A percentile compares a stretch with the other conserved stretches of the same genome.
Conservation (phyloP, 2,329 filamentous ascomycete genomes). For the Apiospora saccharicola region DNA sequence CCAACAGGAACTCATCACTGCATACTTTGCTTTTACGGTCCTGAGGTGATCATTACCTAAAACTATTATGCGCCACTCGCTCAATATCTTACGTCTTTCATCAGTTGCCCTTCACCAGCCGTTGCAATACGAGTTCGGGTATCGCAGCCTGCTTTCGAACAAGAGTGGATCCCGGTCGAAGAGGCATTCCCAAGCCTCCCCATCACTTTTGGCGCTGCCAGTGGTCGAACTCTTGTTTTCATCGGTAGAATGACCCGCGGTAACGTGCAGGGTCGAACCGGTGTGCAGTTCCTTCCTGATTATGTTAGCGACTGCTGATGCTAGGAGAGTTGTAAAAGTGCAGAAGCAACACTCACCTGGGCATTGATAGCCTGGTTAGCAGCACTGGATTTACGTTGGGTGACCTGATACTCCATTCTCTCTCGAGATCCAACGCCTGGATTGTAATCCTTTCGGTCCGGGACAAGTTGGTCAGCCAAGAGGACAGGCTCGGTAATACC, state of each 20-base stretch:
- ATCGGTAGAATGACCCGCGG: background rate
- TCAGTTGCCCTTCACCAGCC: background rate
- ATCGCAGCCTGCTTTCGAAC: background rate
- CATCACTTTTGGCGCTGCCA: background rate
- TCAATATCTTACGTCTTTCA: background rate
- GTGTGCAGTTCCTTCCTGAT: background rate
- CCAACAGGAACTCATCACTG: background rate
- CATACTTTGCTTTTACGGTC: background rate
- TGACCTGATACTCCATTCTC: background rate
- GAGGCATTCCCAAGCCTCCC: background rate
- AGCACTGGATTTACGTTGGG: background rate
- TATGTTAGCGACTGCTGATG: background rate
- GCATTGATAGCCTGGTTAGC: background rate
- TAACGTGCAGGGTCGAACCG: background rate
- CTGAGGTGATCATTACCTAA: background rate
- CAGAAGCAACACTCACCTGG: background rate
- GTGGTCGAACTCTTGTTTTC: background rate
- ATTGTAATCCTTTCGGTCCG: background rate
- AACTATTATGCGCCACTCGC: background rate
- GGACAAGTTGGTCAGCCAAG: background rate
- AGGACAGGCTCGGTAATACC: slow-evolving; percentile 13
- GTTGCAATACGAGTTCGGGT: background rate
- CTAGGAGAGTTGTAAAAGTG: background rate
- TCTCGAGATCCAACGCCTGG: slow-evolving; percentile 8
- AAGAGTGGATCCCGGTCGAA: slow-evolving; percentile 1